Base-by-base conservation (phyloP, 2,329 filamentous ascomycete genomes). In the Westerdykella ornata region DNA sequence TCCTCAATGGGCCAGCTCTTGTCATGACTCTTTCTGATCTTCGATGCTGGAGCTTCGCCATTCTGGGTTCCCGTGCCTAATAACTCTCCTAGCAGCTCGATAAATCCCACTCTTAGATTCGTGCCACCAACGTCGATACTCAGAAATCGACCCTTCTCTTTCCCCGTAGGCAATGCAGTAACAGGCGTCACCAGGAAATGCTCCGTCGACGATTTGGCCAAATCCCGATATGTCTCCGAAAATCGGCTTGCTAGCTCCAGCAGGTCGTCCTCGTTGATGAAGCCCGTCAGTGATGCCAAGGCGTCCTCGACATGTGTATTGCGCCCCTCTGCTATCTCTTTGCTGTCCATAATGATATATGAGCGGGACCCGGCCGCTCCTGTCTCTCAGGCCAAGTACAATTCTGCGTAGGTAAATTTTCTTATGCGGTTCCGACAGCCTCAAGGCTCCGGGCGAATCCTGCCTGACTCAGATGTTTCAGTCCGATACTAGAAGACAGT, bases 1-100 rank as follows among this genome's bases (percentile, higher is more conserved):
- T 88, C 79, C 36, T 76, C 76, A 52, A 89, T 89, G 6, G 83
- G 78, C 84, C 84, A 88, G 40, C 77, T 78, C 49, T 74, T 81
- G 60, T 88, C 85, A 41, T 86, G 66, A 4, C 77, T 75, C 35
- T 81, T 72, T 28, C 71, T 71, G 22, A 84, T 69, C 33, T 73
- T 73, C 32, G 52, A 47, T 15, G 52, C 45, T 4, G 48, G 43
- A 35, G 48, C 38, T 11, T 38, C 35, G 11, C 43, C 44, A 35
- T 54, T 44, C 9, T 54, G 56, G 18, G 34, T 42, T 11, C 52
- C 59, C 40, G 65, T 54, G 42, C 68, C 54, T 26, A 26, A 65
- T 30, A 68, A 65, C n/a, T 70, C 60, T 28, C 71, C 71, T 15
- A 74, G 57, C 18, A 85, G 65, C 53, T 84, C 78, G 39, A 85